These are phyloP conservation scores for Geosmithia flava DNA, from an alignment of 2,329 filamentous ascomycete species.

Conservation along the genomic window DNA sequence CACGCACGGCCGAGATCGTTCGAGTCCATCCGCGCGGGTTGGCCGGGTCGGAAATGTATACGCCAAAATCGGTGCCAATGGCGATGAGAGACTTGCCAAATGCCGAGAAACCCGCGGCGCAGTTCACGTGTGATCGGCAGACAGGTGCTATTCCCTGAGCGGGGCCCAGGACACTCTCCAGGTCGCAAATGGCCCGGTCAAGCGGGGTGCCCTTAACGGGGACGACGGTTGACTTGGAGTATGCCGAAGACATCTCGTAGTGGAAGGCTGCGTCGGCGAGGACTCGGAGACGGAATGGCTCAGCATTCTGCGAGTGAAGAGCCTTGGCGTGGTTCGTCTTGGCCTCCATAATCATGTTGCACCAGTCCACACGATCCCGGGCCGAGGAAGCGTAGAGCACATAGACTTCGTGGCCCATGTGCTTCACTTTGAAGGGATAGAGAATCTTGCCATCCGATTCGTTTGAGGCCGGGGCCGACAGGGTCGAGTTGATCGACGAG, in stretches of 20 bases:
- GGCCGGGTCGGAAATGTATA: constrained; percentile 77
- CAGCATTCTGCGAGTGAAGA: constrained; percentile 82
- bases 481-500: constrained; percentile 27
- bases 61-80: constrained; percentile 88
- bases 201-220: constrained; percentile 84
- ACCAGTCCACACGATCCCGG: constrained; percentile 76
- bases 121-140: constrained; percentile 80
- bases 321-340: constrained; percentile 89
- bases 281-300: constrained; percentile 85
- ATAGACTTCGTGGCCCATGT: constrained; percentile 87
- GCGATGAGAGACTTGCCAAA: constrained; percentile 81
- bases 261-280: constrained; percentile 88
- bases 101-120: constrained; percentile 78
- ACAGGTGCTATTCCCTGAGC: constrained; percentile 62
- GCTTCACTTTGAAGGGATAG: constrained; percentile 92
- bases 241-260: constrained; percentile 51
- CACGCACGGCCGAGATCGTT: constrained; percentile 63
- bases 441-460: constrained; percentile 73
- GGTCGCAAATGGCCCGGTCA: constrained; percentile 78
- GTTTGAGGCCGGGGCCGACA: constrained; percentile 34
- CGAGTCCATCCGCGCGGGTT: constrained; percentile 86
- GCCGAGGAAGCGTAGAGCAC: constrained; percentile 75
- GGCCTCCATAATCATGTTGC: constrained; percentile 82
- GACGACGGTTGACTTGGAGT: constrained; percentile 51
- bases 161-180: constrained; percentile 66